A percentile compares a stretch with the other conserved stretches of the same genome.
Evolutionary conservation across 2,329 filamentous ascomycete species (phyloP).

Genomic region (Neonectria neomacrospora): DNA sequence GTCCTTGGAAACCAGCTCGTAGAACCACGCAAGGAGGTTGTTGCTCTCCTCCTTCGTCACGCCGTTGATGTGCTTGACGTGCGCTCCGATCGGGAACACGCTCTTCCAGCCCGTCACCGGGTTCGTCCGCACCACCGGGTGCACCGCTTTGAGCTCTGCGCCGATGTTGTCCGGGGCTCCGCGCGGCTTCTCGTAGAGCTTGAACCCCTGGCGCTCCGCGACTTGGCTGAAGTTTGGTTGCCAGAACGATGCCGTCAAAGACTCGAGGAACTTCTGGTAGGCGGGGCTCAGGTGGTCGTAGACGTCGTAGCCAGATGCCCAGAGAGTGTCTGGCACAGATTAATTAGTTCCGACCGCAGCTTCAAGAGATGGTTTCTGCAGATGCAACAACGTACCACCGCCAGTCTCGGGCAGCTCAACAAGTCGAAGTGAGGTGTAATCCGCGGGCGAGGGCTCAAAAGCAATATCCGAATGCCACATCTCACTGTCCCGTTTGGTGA

Average conservation of each 20-base stretch:
- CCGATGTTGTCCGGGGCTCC: constrained; percentile 64
- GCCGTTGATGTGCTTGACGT: constrained; percentile 62
- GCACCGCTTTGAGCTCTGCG: constrained; percentile 58
- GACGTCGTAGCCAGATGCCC: constrained; percentile 74
- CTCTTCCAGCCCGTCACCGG: constrained; percentile 69
- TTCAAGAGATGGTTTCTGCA: not conserved
- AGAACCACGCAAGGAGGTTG: constrained; percentile 63
- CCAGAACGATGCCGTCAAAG: constrained; percentile 65
- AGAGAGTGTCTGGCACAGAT: constrained; percentile 64
- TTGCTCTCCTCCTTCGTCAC: constrained; percentile 60
- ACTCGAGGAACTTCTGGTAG: constrained; percentile 68
- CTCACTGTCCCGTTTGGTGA: constrained; percentile 29
- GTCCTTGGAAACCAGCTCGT: constrained; percentile 62
- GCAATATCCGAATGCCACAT: constrained; percentile 72
- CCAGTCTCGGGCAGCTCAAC: constrained; percentile 65
- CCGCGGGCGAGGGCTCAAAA: constrained; percentile 71
- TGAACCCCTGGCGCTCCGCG: constrained; percentile 57
- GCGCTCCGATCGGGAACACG: constrained; percentile 63
- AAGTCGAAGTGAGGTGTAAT: constrained; percentile 69
- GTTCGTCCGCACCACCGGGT: constrained; percentile 67
- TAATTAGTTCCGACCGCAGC: not conserved
- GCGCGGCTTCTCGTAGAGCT: constrained; percentile 57
- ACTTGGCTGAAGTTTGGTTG: constrained; percentile 62
- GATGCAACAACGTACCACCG: constrained; percentile 53
- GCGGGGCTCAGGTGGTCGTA: constrained; percentile 71